Conservation (phyloP, 192 early-diverging fungal genomes). For the Entophlyctis helioformis region DNA sequence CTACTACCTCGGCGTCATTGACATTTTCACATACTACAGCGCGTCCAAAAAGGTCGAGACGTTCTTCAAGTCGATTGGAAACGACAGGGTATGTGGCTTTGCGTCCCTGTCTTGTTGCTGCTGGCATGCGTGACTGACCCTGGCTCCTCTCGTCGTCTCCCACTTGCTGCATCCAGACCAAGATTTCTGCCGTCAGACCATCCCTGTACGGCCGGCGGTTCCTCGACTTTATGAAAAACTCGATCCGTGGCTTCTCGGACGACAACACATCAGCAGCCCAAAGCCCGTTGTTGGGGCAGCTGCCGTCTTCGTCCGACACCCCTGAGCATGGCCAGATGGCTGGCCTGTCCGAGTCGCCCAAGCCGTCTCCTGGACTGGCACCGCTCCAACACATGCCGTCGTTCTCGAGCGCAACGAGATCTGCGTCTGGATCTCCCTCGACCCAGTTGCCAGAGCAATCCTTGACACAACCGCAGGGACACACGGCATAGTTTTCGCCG, state of each 20-base stretch:
- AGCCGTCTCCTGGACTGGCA: too few species aligned
- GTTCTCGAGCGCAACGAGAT: too few species aligned
- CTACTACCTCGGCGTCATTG: slow-evolving; percentile 96
- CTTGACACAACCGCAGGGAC: too few species aligned
- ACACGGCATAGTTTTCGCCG: too few species aligned
- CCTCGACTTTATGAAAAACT: slow-evolving; percentile 66
- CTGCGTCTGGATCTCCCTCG: too few species aligned
- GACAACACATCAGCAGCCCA: too few species aligned
- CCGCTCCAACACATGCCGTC: too few species aligned
- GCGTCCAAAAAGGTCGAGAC: slow-evolving; percentile 79
- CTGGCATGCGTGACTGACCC: not conserved
- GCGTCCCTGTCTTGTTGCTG: slow-evolving; percentile 2
- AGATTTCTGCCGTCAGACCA: slow-evolving; percentile 77
- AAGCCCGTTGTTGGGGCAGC: too few species aligned
- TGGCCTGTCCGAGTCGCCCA: too few species aligned
- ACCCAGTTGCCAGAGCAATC: too few species aligned
- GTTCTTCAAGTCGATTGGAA: slow-evolving; percentile 69
- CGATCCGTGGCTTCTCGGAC: slow-evolving; percentile 22
- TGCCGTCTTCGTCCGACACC: too few species aligned
- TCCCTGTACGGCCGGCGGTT: slow-evolving; percentile 80
- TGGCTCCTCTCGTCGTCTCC: not conserved
- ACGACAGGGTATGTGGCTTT: slow-evolving; percentile 47
- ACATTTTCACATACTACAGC: slow-evolving; percentile 94
- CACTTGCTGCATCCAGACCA: slow-evolving; percentile 3
- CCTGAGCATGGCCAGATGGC: too few species aligned